A percentile compares a stretch with the other conserved stretches of the same genome.
Conservation (phyloP, 2,329 filamentous ascomycete species). For the Monilinia polystroma region DNA sequence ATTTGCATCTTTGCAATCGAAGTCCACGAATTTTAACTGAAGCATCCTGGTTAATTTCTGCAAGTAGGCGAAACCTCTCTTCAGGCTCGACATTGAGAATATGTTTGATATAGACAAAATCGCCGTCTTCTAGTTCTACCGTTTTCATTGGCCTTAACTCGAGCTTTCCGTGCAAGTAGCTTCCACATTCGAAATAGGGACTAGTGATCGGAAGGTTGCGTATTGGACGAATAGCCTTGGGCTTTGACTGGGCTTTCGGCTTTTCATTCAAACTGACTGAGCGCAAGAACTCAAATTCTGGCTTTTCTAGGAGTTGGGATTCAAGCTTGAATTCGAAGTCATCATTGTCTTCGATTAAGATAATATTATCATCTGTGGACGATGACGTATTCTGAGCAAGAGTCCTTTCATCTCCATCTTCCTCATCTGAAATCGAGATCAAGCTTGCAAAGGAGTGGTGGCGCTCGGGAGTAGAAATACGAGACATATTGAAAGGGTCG, state of each 20-base stretch:
- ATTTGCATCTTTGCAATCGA: constrained; percentile 41
- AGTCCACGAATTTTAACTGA: constrained; percentile 45
- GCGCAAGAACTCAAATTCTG: constrained; percentile 12
- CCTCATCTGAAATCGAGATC: neutral
- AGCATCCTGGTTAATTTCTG: constrained; percentile 40
- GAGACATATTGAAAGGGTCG: neutral
- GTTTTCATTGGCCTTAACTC: constrained; percentile 38
- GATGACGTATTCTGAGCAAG: neutral
- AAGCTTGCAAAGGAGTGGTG: neutral
- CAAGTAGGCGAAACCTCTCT: constrained; percentile 36
- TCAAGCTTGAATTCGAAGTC: constrained; percentile 18
- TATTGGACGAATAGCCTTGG: constrained; percentile 25
- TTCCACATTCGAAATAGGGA: constrained; percentile 43
- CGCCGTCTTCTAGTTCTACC: constrained; percentile 31
- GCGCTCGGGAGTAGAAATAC: neutral
- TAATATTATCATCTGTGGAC: neutral
- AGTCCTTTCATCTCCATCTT: neutral
- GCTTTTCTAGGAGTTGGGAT: constrained; percentile 3
- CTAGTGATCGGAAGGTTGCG: constrained; percentile 33
- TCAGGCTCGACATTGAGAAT: constrained; percentile 7
- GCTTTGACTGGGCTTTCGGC: neutral
- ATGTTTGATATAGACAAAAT: constrained; percentile 45
- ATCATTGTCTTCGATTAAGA: constrained; percentile 22
- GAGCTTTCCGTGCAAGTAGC: constrained; percentile 40
- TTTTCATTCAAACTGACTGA: constrained; percentile 23